phyloP scores from a whole-genome alignment of 129 eudicot genomes.

The Tanacetum coccineum region DNA sequence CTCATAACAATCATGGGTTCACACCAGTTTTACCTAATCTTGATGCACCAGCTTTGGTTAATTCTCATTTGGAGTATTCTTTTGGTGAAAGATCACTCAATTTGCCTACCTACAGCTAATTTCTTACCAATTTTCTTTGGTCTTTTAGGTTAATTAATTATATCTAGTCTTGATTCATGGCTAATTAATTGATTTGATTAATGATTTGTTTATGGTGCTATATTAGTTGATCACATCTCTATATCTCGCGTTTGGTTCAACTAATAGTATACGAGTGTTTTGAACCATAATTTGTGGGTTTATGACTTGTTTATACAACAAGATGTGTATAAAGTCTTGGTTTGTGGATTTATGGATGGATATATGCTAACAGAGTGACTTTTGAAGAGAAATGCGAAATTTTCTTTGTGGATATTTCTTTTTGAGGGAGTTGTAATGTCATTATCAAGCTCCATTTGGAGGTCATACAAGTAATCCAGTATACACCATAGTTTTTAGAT shows the following conservation, averaged over 20 bases:
- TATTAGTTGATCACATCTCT: constrained; percentile 16
- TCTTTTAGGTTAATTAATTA: constrained; percentile 22
- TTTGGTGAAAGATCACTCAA: constrained; percentile 49
- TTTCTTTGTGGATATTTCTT: neutral
- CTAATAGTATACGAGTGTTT: constrained; percentile 10
- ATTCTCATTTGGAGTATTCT: constrained; percentile 46
- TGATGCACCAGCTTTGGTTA: constrained; percentile 41
- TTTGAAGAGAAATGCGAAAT: neutral
- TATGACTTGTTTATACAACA: constrained; percentile 20
- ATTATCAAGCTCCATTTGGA: constrained; percentile 32
- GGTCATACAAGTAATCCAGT: constrained; percentile 24
- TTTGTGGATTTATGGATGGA: constrained; percentile 21
- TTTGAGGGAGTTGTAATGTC: constrained; percentile 27
- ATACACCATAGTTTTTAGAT: neutral
- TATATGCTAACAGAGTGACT: constrained; percentile 19
- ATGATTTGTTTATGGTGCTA: constrained; percentile 29
- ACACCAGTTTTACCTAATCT: constrained; percentile 38
- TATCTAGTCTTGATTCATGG: constrained; percentile 27
- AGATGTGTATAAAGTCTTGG: constrained; percentile 6
- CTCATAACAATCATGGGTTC: constrained; percentile 38
- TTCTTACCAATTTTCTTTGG: constrained; percentile 3
- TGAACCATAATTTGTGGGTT: constrained; percentile 11
- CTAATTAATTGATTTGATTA: constrained; percentile 37
- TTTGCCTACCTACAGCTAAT: constrained; percentile 40
- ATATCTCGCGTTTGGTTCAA: constrained; percentile 9